These are phyloP conservation scores for Epichloe sp. DNA, from an alignment of 2,329 filamentous ascomycete genomes.

Conservation along the genomic window DNA sequence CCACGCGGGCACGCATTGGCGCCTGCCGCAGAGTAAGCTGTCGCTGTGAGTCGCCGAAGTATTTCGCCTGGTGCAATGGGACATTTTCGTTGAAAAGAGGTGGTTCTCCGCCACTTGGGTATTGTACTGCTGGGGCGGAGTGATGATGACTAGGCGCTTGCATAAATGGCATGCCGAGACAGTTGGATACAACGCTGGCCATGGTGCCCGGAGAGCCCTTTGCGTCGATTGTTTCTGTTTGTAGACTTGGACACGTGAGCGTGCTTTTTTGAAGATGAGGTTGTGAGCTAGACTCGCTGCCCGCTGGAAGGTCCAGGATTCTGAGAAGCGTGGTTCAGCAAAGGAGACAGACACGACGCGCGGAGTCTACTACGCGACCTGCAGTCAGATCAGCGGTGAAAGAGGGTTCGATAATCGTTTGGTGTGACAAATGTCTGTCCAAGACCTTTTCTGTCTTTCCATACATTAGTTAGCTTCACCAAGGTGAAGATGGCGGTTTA, in stretches of 20 bases:
- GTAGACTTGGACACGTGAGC: neutral
- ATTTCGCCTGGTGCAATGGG: conserved; percentile 7
- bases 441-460: too few relatives aligned
- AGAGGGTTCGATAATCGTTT: too few relatives aligned
- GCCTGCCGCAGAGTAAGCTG: conserved; percentile 11
- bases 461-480: too few relatives aligned
- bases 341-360: neutral
- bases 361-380: neutral
- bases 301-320: too few relatives aligned
- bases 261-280: neutral
- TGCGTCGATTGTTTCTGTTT: too few relatives aligned
- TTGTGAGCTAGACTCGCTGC: neutral
- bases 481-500: too few relatives aligned
- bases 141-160: conserved; percentile 4
- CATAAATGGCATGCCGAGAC: conserved; percentile 8
- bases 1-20: conserved; percentile 44
- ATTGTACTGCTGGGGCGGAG: conserved; percentile 5
- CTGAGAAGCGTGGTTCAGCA: too few relatives aligned
- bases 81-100: conserved; percentile 6
- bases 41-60: conserved; percentile 10
- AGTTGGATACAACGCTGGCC: conserved; percentile 5
- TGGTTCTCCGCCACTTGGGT: conserved; percentile 7
- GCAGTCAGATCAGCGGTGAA: neutral
- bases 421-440: too few relatives aligned
- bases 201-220: conserved; percentile 1